Base-by-base conservation (phyloP, 2,329 filamentous ascomycete genomes). In the Microsporum ferrugineum region DNA sequence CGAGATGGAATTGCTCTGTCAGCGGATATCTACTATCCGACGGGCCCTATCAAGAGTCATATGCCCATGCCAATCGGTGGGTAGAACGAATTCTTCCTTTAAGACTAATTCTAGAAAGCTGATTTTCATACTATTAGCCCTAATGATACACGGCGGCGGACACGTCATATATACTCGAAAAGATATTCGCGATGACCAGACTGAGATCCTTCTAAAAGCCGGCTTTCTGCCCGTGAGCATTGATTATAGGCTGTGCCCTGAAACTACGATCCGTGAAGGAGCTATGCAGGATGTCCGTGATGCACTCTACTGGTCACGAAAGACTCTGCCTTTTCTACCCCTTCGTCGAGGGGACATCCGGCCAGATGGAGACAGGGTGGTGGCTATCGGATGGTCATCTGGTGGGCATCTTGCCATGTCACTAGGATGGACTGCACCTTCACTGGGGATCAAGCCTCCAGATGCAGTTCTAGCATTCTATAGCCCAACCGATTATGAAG, bases 221-320 rank as follows among this genome's bases (percentile, higher is more conserved):
- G 76, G 77, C 0, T 71, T 81, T 45, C 66, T 81, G 1, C 78
- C 80, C 0, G 67, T 82, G 8, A 79, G 76, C 62, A 59, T 81
- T 0, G 80, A 82, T 65, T 79, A 82, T 63, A 69, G 79, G 0
- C 72, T 82, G 1, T 81, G 79, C 58, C 79, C 80, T 0, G 78
- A 82, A 59, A 67, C 73, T 0, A 74, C 64, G 4, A 63, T 82
- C 0, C 6, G 68, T 2, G 73, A 79, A 1, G 80, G 80, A 0
- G 71, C 79, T 0, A 75, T 81, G 66, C 60, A 62, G 1, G 79
- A 81, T 61, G 68, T 73, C 0, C 63, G 68, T 29, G 74, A 79
- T 61, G 78, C 77, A 0, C 68, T 76, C 4, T 6, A 39, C 0
- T 80, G 77, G 76, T 71, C 67, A 0, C 66, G 72, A 6, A 62